A percentile compares a stretch with the other conserved stretches of the same genome.
phyloP scores from a whole-genome alignment of 805 yeast species.

The Naumovozyma baii region DNA sequence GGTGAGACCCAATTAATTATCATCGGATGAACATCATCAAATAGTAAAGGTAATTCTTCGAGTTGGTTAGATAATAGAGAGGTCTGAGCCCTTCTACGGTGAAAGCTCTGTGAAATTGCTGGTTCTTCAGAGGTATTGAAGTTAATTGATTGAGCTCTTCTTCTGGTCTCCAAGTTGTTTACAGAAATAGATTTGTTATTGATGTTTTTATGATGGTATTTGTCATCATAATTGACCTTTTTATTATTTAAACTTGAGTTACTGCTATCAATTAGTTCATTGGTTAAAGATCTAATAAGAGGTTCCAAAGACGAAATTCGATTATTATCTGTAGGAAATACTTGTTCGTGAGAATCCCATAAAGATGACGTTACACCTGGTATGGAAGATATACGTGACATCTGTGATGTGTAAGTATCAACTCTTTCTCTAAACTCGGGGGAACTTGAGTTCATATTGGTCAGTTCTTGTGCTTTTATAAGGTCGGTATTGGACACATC shows the following conservation, averaged over 20 bases:
- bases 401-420: constrained; percentile 25
- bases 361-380: background rate
- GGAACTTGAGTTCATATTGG: too few relatives aligned
- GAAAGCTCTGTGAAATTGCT: background rate
- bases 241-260: background rate
- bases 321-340: too few relatives aligned
- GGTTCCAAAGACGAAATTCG: background rate
- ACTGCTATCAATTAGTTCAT: background rate
- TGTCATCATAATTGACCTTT: background rate
- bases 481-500: background rate
- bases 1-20: constrained; percentile 55
- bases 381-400: constrained; percentile 20
- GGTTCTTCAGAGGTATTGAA: background rate
- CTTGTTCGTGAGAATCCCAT: background rate
- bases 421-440: constrained; percentile 21
- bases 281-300: background rate
- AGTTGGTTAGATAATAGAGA: background rate
- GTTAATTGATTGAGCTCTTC: background rate
- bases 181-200: too few relatives aligned
- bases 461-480: too few relatives aligned
- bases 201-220: background rate
- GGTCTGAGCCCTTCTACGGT: background rate
- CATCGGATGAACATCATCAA: constrained; percentile 52
- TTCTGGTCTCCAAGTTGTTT: background rate
- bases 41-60: constrained; percentile 24